Base-by-base conservation (phyloP, 2,329 filamentous ascomycete species). In the Pseudogymnoascus sp. region DNA sequence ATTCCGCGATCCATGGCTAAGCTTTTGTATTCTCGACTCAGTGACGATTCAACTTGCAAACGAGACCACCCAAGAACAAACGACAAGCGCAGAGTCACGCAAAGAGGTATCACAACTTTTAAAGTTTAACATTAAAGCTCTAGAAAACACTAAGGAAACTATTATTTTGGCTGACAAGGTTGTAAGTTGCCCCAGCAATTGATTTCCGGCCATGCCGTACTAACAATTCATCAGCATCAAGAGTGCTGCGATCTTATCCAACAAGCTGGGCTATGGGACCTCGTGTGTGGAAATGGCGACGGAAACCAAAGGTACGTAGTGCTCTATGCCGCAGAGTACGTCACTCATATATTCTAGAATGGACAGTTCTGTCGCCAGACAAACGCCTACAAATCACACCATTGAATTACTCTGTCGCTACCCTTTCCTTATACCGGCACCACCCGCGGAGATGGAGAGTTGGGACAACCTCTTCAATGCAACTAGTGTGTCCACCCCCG, bases 391-490 rank as follows among this genome's bases (percentile, higher is more conserved):
- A 1, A 28, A 52, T 19, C 16, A 22, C 22, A 39, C 36, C 30
- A 39, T 45, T 9, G 59, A 61, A 33, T 42, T 61, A 25, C 38
- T 61, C 19, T 42, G 42, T 39, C 33, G 59, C 11, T 61, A 61
- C n/a, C 59, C 59, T 42, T 61, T 61, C 59, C 36, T 61, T 42
- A 45, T 42, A 11, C 38, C 59, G 19, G 23, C 33, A 61, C 38
- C 38, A 12, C 38, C 42, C 16, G 7, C 59, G 6, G 59, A 61
- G 2, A 41, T 5, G 33, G 59, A 61, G 52, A 42, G 25, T 41
- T 61, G 59, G 59, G 14, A 61, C 38, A 39, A 61, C n/a, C 25
- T 61, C 33, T 61, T 61, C n/a, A 61, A 61, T 42, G 59, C 59
- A 23, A 61, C 59, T 28, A 61, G 59, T 42, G 38, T 61, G 11